These are phyloP conservation scores for Camelina neglecta DNA, from an alignment of 345 rosid species.

Conservation along the genomic window DNA sequence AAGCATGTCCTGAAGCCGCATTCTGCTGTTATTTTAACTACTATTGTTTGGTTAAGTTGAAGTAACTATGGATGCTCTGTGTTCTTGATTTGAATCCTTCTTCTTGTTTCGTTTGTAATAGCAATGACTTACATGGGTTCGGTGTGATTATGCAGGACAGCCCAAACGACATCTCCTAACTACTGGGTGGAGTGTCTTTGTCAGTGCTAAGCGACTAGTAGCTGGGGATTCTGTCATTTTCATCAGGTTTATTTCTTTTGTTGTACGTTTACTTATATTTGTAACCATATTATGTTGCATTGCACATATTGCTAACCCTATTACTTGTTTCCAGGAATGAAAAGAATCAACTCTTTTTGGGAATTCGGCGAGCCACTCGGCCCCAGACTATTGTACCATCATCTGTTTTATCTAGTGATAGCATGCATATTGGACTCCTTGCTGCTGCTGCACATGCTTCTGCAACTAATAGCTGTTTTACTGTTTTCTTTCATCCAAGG, in stretches of 20 bases:
- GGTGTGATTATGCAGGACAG: conserved; percentile 48
- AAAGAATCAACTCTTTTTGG: conserved; percentile 57
- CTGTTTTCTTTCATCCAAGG: conserved; percentile 57
- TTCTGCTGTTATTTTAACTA: not conserved
- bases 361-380: conserved; percentile 52
- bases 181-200: conserved; percentile 59
- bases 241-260: conserved; percentile 42
- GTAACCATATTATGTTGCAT: too few relatives aligned
- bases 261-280: not conserved
- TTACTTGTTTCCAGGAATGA: conserved; percentile 47
- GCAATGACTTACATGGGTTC: conserved; percentile 1
- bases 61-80: not conserved
- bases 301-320: not conserved
- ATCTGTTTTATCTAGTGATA: conserved; percentile 56
- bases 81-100: not conserved
- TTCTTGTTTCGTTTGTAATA: not conserved
- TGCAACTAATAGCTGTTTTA: conserved; percentile 55
- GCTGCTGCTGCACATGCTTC: conserved; percentile 62
- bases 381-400: conserved; percentile 55
- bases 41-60: not conserved
- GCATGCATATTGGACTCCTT: conserved; percentile 60
- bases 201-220: conserved; percentile 56
- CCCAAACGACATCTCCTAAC: conserved; percentile 57
- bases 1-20: conserved; percentile 19
- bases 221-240: conserved; percentile 57